phyloP scores from a whole-genome alignment of 2,329 filamentous ascomycete species.

The Pseudocercospora crystallina region DNA sequence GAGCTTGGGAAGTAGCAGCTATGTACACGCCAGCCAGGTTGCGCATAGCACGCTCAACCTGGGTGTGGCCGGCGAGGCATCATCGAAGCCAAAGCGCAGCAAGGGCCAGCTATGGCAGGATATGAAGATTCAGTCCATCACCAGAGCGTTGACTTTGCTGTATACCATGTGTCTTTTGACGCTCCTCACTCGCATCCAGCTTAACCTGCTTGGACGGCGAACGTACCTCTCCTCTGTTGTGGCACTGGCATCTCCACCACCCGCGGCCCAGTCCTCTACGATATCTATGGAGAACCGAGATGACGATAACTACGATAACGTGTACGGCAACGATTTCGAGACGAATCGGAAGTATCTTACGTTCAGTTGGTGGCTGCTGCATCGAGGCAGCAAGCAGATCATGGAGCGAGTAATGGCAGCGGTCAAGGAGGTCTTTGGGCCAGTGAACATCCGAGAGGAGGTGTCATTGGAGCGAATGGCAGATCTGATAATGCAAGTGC shows the following conservation, averaged over 20 bases:
- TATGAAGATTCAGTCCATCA: slow-evolving; percentile 91
- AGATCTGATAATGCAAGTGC: slow-evolving; percentile 77
- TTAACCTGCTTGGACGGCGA: slow-evolving; percentile 91
- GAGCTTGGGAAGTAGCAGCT: slow-evolving; percentile 77
- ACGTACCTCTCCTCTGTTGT: slow-evolving; percentile 97
- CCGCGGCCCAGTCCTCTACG: slow-evolving; percentile 62
- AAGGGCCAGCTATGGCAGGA: slow-evolving; percentile 98
- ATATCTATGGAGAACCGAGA: slow-evolving; percentile 94
- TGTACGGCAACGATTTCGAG: slow-evolving; percentile 90
- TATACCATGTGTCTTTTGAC: slow-evolving; percentile 89
- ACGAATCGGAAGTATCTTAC: slow-evolving; percentile 93
- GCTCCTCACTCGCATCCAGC: slow-evolving; percentile 88
- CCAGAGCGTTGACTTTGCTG: slow-evolving; percentile 83
- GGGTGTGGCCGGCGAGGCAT: slow-evolving; percentile 14
- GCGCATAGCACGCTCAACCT: slow-evolving; percentile 42
- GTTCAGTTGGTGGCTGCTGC: slow-evolving; percentile 97
- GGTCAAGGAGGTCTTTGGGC: slow-evolving; percentile 86
- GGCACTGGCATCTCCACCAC: slow-evolving; percentile 73
- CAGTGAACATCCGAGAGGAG: slow-evolving; percentile 83
- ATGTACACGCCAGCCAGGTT: slow-evolving; percentile 78
- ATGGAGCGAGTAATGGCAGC: slow-evolving; percentile 79
- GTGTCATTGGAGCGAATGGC: slow-evolving; percentile 78
- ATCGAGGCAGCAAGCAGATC: slow-evolving; percentile 82
- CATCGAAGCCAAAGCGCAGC: slow-evolving; percentile 65
- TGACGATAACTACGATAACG: slow-evolving; percentile 77